Percentiles rank a stretch among this genome's conserved stretches.
phyloP scores from a whole-genome alignment of 179 eudicot species.

The Silene coronaria region DNA sequence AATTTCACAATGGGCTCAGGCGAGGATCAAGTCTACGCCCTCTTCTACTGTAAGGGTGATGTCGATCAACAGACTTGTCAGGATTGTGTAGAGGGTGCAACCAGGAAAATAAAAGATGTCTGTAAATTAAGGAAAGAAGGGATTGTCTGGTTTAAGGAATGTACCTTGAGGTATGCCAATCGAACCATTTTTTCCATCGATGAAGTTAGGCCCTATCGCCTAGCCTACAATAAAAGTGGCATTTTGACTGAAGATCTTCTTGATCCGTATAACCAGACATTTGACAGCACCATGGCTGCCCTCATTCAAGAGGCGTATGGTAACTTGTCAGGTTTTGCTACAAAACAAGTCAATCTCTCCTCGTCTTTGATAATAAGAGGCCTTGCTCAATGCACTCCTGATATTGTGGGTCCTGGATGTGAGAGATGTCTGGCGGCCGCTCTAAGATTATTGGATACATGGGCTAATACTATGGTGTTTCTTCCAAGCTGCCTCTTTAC shows the following conservation, averaged over 20 bases:
- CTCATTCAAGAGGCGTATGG: slow-evolving; percentile 11
- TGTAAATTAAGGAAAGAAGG: slow-evolving; percentile 6
- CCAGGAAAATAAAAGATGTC: background rate
- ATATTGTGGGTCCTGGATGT: slow-evolving; percentile 13
- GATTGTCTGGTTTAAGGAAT: slow-evolving; percentile 15
- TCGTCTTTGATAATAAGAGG: background rate
- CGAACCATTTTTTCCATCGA: background rate
- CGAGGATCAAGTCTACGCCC: slow-evolving; percentile 4
- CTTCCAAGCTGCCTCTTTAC: slow-evolving; percentile 19
- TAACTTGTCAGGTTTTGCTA: slow-evolving; percentile 7
- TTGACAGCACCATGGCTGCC: background rate
- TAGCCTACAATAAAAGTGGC: background rate
- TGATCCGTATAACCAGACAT: background rate
- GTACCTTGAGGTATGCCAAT: slow-evolving; percentile 16
- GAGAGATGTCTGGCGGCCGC: slow-evolving; percentile 11
- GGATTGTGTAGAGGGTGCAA: background rate
- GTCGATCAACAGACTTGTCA: background rate
- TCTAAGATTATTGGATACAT: background rate
- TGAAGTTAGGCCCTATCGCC: background rate
- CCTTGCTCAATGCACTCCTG: slow-evolving; percentile 21
- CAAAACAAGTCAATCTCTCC: background rate
- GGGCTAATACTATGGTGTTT: slow-evolving; percentile 17
- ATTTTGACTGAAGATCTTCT: slow-evolving; percentile 5
- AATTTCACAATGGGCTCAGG: background rate
- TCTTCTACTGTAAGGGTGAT: slow-evolving; percentile 15